phyloP scores from a whole-genome alignment of 2,329 filamentous ascomycete genomes.

The Hymenoscyphus repandus region DNA sequence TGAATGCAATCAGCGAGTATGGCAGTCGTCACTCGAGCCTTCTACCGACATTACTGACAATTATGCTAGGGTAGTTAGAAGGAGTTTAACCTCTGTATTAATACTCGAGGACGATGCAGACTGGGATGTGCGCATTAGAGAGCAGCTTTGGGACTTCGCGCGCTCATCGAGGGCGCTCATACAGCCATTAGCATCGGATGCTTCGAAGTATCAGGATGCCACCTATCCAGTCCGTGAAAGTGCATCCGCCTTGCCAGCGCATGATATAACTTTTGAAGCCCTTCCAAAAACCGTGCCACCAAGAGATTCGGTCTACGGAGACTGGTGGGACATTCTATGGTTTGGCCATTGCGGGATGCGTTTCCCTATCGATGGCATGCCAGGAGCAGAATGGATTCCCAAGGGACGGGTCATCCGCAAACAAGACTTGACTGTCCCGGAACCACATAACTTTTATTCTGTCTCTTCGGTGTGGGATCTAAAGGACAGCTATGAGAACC shows the following conservation, averaged over 20 bases:
- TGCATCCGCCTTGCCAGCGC: not conserved
- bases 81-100: constrained; percentile 32
- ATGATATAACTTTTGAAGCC: not conserved
- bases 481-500: not conserved
- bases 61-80: constrained; percentile 30
- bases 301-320: constrained; percentile 21
- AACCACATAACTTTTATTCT: not conserved
- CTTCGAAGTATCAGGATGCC: constrained; percentile 1
- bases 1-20: constrained; percentile 32
- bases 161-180: constrained; percentile 1
- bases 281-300: constrained; percentile 1
- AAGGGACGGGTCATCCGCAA: not conserved
- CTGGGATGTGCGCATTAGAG: constrained; percentile 36
- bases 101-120: constrained; percentile 40
- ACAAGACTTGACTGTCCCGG: not conserved
- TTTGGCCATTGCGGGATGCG: constrained; percentile 32
- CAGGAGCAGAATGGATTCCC: not conserved
- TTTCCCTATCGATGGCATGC: not conserved
- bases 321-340: constrained; percentile 33
- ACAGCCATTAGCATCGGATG: not conserved
- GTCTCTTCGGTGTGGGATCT: not conserved
- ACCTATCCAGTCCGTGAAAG: constrained; percentile 1
- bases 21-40: not conserved
- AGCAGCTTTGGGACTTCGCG: constrained; percentile 28
- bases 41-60: not conserved